Conservation (phyloP, 2,329 filamentous ascomycete genomes). For the Thermothelomyces thermophilus region DNA sequence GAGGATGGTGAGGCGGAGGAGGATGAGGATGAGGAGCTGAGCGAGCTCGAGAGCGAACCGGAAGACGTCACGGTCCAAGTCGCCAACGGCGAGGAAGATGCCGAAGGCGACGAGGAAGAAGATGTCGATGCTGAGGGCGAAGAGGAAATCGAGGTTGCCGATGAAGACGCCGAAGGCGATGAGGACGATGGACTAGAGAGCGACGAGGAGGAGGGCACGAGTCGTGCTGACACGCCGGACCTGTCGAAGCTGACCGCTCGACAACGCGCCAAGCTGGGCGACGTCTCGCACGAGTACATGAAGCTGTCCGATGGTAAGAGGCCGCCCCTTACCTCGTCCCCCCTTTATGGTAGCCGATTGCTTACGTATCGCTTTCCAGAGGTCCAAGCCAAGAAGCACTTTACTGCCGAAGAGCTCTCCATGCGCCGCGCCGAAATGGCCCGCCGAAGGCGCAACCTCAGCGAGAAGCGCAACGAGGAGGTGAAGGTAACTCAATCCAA, state of each 20-base stretch:
- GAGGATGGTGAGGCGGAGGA: conserved; percentile 38
- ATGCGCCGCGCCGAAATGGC: conserved; percentile 59
- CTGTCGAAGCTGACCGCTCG: conserved; percentile 55
- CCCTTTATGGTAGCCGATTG: no score
- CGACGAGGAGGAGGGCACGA: conserved; percentile 31
- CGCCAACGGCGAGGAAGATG: conserved; percentile 32
- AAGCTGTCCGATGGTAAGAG: conserved; percentile 53
- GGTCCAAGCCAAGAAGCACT: conserved; percentile 57
- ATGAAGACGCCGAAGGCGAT: conserved; percentile 32
- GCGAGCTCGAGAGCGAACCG: conserved; percentile 49
- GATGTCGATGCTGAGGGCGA: conserved; percentile 32
- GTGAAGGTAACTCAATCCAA: conserved; percentile 43
- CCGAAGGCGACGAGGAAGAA: conserved; percentile 31
- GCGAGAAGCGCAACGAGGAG: conserved; percentile 58
- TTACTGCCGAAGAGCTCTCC: conserved; percentile 55
- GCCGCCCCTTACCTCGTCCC: no score
- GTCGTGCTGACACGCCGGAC: conserved; percentile 46
- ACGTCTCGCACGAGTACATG: conserved; percentile 48
- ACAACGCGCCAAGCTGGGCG: conserved; percentile 53
- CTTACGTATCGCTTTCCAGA: conserved; percentile 35
- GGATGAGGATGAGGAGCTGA: conserved; percentile 50
- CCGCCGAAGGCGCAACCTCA: conserved; percentile 53
- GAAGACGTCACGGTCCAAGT: conserved; percentile 38
- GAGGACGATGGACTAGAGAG: conserved; percentile 33
- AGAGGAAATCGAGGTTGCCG: conserved; percentile 32